Evolutionary conservation across 768 basidiomycete genomes (phyloP).

Genomic region (Mycena metata): DNA sequence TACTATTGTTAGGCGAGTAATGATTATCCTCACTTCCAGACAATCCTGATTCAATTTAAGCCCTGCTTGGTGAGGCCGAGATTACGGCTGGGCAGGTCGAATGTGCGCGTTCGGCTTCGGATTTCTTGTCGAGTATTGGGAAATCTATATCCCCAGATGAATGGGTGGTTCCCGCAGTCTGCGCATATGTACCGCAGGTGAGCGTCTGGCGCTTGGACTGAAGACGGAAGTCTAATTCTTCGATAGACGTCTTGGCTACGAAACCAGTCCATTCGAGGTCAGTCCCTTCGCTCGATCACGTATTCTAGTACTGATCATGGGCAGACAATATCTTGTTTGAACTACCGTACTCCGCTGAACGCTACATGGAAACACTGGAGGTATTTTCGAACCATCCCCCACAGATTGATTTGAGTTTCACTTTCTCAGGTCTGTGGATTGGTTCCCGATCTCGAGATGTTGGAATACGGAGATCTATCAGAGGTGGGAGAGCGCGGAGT

Average conservation of each 20-base stretch:
- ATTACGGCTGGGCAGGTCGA: slow-evolving; percentile 81
- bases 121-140: slow-evolving; percentile 74
- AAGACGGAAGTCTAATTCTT: neutral
- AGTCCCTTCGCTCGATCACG: neutral
- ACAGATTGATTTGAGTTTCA: neutral
- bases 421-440: slow-evolving; percentile 68
- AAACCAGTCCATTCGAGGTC: slow-evolving; percentile 63
- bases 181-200: slow-evolving; percentile 90
- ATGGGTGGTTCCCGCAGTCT: slow-evolving; percentile 84
- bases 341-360: slow-evolving; percentile 52
- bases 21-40: neutral
- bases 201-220: slow-evolving; percentile 24
- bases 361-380: slow-evolving; percentile 67
- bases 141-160: slow-evolving; percentile 62
- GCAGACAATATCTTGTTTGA: slow-evolving; percentile 53
- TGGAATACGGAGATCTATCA: slow-evolving; percentile 91
- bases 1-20: slow-evolving; percentile 73
- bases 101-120: slow-evolving; percentile 88
- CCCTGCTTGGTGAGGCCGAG: slow-evolving; percentile 90
- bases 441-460: slow-evolving; percentile 78
- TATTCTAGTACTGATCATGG: slow-evolving; percentile 25
- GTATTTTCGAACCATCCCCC: neutral
- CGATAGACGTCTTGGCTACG: slow-evolving; percentile 64
- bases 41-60: slow-evolving; percentile 48
- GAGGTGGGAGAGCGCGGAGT: slow-evolving; percentile 92